A percentile compares a stretch with the other conserved stretches of the same genome.
Conservation (phyloP, 164 flowering plant genomes). For the Magnolia officinalis region DNA sequence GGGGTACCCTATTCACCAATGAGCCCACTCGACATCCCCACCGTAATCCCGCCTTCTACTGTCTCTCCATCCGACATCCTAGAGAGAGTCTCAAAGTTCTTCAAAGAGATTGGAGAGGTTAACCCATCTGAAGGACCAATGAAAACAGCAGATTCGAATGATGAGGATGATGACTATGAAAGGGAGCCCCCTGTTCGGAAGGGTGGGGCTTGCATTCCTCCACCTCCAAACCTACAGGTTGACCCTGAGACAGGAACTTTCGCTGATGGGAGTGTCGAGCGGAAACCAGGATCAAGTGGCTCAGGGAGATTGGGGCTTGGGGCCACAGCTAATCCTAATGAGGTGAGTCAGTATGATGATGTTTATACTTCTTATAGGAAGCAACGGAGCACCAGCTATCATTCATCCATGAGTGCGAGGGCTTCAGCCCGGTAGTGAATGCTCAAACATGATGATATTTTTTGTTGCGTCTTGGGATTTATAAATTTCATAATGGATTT, state of each 20-base stretch:
- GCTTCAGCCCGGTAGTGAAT: slow-evolving; percentile 39
- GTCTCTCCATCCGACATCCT: slow-evolving; percentile 68
- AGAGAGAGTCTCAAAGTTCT: slow-evolving; percentile 86
- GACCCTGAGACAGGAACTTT: slow-evolving; percentile 77
- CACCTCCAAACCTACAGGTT: slow-evolving; percentile 69
- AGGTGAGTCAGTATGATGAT: slow-evolving; percentile 89
- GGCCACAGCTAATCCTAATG: slow-evolving; percentile 82
- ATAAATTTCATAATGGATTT: too few species aligned
- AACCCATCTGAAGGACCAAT: slow-evolving; percentile 95
- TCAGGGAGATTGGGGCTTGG: slow-evolving; percentile 92
- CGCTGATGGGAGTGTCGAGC: slow-evolving; percentile 74
- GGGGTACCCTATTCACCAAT: slow-evolving; percentile 98
- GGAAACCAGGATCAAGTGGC: slow-evolving; percentile 58
- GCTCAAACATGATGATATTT: too few species aligned
- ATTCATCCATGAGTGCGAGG: slow-evolving; percentile 88
- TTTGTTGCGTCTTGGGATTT: too few species aligned
- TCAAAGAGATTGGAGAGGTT: slow-evolving; percentile 89
- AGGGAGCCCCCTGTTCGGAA: slow-evolving; percentile 65
- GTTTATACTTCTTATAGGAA: slow-evolving; percentile 92
- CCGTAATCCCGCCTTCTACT: slow-evolving; percentile 84
- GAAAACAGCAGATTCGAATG: slow-evolving; percentile 43
- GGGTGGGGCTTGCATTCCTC: slow-evolving; percentile 98
- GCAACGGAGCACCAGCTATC: slow-evolving; percentile 87
- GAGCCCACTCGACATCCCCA: slow-evolving; percentile 98
- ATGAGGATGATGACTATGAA: slow-evolving; percentile 65